phyloP scores from a whole-genome alignment of 441 rosid species.

The Viola pubescens region DNA sequence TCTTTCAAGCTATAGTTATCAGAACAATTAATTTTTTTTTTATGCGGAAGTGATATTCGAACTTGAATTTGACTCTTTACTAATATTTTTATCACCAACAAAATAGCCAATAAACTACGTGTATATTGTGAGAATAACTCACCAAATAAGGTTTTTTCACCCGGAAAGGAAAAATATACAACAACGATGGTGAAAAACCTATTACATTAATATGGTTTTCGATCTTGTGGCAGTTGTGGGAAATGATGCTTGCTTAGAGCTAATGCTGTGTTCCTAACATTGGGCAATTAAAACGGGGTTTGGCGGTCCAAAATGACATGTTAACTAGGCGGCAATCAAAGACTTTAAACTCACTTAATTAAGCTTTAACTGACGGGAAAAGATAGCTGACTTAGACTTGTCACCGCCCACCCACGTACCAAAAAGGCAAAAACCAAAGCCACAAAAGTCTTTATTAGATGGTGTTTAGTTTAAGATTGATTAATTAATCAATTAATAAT shows the following conservation, averaged over 20 bases:
- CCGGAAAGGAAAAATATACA: neutral
- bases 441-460: too few species aligned
- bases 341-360: neutral
- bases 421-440: neutral
- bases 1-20: too few species aligned
- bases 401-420: neutral
- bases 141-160: too few species aligned
- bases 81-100: too few species aligned
- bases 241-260: conserved; percentile 22
- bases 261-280: neutral
- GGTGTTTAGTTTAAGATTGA: too few species aligned
- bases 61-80: too few species aligned
- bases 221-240: neutral
- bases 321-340: conserved; percentile 20
- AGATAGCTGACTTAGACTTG: conserved; percentile 2
- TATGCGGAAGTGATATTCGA: too few species aligned
- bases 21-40: too few species aligned
- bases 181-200: neutral
- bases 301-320: conserved; percentile 34
- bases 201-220: neutral
- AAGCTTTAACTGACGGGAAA: conserved; percentile 1
- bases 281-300: conserved; percentile 25
- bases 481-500: too few species aligned
- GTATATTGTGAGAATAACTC: too few species aligned
- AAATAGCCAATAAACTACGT: too few species aligned